phyloP scores from a whole-genome alignment of 78 protist species.

The Chrysochromulina tobinii region DNA sequence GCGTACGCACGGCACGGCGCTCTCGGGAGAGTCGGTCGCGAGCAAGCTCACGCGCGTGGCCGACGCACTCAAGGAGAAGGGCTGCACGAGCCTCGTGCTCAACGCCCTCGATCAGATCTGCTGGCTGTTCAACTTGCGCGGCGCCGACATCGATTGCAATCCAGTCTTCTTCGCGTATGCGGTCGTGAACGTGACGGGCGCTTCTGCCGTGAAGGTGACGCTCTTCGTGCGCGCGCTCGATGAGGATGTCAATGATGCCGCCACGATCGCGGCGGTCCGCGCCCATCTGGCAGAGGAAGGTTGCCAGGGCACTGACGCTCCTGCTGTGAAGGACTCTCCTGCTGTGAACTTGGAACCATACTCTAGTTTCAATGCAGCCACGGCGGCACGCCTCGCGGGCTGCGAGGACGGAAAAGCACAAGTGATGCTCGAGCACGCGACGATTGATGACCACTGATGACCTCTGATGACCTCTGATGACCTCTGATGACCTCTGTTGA shows the following conservation, averaged over 20 bases:
- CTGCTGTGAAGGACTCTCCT: background rate
- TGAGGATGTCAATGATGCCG: background rate
- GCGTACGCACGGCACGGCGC: background rate
- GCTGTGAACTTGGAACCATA: background rate
- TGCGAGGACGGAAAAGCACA: background rate
- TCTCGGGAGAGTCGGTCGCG: constrained; percentile 11
- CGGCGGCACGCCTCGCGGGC: background rate
- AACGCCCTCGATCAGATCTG: constrained; percentile 82
- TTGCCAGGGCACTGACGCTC: too few relatives aligned
- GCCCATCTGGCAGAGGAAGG: constrained; percentile 22
- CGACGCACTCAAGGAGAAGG: background rate
- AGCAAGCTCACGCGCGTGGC: constrained; percentile 3
- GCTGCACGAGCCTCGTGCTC: constrained; percentile 47
- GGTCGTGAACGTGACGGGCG: constrained; percentile 19
- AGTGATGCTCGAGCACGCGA: background rate
- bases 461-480: too few relatives aligned
- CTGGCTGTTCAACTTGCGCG: constrained; percentile 50
- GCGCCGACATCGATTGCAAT: constrained; percentile 26
- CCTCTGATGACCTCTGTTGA: too few relatives aligned
- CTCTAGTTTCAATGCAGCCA: background rate
- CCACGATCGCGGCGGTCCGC: constrained; percentile 21
- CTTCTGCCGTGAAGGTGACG: background rate
- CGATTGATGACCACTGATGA: background rate
- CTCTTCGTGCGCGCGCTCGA: background rate
- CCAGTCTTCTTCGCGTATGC: constrained; percentile 75